Percentiles rank a stretch among this genome's conserved stretches.
Conservation (phyloP, 2,329 filamentous ascomycete genomes). For the Chaetothyriales sp. region DNA sequence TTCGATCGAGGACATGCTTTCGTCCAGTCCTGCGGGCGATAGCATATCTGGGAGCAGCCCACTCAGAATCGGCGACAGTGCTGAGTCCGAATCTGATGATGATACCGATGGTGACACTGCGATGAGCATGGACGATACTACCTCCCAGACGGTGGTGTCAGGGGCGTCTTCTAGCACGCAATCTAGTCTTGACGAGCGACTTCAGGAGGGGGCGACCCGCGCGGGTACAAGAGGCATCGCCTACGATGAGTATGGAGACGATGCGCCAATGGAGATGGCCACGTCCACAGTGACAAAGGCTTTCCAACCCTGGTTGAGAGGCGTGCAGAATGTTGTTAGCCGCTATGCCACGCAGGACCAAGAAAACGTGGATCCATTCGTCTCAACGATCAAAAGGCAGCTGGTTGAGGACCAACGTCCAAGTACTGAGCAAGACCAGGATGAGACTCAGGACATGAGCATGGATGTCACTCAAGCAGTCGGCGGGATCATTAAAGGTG, state of each 20-base stretch:
- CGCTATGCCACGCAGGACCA: slow-evolving; percentile 26
- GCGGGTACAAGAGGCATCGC: slow-evolving; percentile 59
- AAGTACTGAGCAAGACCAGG: slow-evolving; percentile 27
- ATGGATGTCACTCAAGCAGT: slow-evolving; percentile 86
- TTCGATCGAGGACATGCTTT: slow-evolving; percentile 43
- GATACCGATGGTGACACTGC: slow-evolving; percentile 59
- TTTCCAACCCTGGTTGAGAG: slow-evolving; percentile 33
- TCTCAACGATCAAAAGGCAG: slow-evolving; percentile 22
- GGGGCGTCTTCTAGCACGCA: slow-evolving; percentile 44
- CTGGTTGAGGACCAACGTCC: slow-evolving; percentile 14
- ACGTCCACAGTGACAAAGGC: slow-evolving; percentile 40
- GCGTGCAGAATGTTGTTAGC: slow-evolving; percentile 19
- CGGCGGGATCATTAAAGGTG: slow-evolving; percentile 52
- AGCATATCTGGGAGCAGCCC: slow-evolving; percentile 25
- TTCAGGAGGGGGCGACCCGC: slow-evolving; percentile 57
- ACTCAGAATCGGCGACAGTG: slow-evolving; percentile 33
- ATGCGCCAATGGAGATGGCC: slow-evolving; percentile 68
- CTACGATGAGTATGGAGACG: slow-evolving; percentile 46
- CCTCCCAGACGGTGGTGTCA: slow-evolving; percentile 51
- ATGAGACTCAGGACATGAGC: slow-evolving; percentile 55
- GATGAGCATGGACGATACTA: slow-evolving; percentile 69
- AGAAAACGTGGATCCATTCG: slow-evolving; percentile 28
- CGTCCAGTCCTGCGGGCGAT: slow-evolving; percentile 49
- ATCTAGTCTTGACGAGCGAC: slow-evolving; percentile 62
- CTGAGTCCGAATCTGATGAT: slow-evolving; percentile 34